phyloP scores from a whole-genome alignment of 371 early-diverging fungal genomes.

The Vavraia culicis region DNA sequence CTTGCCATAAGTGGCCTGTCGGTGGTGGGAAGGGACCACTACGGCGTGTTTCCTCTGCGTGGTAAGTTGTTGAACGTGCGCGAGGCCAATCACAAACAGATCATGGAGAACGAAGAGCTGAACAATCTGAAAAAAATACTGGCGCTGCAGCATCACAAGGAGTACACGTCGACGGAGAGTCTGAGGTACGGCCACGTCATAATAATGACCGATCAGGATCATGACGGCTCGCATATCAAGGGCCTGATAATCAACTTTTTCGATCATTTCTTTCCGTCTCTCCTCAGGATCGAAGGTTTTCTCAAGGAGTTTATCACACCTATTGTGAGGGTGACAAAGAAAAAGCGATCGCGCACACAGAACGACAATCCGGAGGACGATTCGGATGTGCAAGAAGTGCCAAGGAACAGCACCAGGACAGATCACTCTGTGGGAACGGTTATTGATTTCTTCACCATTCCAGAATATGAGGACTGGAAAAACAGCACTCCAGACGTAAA shows the following conservation, averaged over 20 bases:
- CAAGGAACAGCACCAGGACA: too few species aligned
- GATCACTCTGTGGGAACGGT: too few species aligned
- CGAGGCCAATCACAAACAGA: constrained; percentile 58
- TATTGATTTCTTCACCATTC: constrained; percentile 70
- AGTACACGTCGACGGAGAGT: constrained; percentile 52
- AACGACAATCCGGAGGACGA: too few species aligned
- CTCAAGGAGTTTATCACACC: constrained; percentile 94
- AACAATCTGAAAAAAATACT: constrained; percentile 73
- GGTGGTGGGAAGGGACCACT: constrained; percentile 74
- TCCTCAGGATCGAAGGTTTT: constrained; percentile 77
- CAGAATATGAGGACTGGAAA: constrained; percentile 75
- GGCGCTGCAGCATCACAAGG: constrained; percentile 70
- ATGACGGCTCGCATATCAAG: constrained; percentile 96
- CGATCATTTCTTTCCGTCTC: constrained; percentile 80
- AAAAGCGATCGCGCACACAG: constrained; percentile 5
- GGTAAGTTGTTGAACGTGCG: constrained; percentile 95
- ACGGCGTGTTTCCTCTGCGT: constrained; percentile 87
- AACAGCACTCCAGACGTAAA: constrained; percentile 42
- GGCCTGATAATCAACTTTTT: constrained; percentile 91
- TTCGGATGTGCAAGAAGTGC: too few species aligned
- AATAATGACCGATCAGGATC: constrained; percentile 99
- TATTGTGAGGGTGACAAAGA: constrained; percentile 56
- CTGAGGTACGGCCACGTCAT: constrained; percentile 88
- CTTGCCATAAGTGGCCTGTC: constrained; percentile 73
- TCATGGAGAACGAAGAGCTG: constrained; percentile 71